These are phyloP conservation scores for Chytriomyces confervae DNA, from an alignment of 192 early-diverging fungal species.

Conservation along the genomic window DNA sequence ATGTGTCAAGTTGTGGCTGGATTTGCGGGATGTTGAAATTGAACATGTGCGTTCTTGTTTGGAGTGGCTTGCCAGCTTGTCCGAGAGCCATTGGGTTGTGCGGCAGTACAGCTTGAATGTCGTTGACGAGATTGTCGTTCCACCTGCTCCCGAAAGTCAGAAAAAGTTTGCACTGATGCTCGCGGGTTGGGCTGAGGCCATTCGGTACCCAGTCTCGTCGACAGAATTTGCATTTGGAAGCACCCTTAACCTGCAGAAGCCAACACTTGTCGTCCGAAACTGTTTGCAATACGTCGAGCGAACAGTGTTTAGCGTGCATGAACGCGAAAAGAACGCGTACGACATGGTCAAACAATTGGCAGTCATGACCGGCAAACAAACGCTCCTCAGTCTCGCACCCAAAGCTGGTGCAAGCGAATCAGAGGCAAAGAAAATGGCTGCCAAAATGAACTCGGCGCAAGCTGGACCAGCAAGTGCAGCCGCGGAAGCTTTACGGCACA, in stretches of 20 bases:
- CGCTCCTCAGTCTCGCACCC: background rate
- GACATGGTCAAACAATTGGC: conserved; percentile 14
- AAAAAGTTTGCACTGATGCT: conserved; percentile 7
- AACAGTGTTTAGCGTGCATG: conserved; percentile 26
- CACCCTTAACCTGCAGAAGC: conserved; percentile 11
- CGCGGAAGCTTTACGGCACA: conserved; percentile 12
- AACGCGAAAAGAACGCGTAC: conserved; percentile 25
- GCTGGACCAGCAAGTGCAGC: background rate
- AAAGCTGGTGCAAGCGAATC: background rate
- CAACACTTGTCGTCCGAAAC: conserved; percentile 19
- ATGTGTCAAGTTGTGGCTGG: conserved; percentile 24
- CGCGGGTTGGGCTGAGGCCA: conserved; percentile 1
- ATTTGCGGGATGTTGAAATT: conserved; percentile 21
- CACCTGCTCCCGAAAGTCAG: background rate
- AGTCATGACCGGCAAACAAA: background rate
- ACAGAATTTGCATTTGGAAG: background rate
- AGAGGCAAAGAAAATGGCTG: background rate
- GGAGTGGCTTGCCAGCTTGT: conserved; percentile 24
- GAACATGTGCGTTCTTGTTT: conserved; percentile 5
- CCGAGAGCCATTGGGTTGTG: conserved; percentile 1
- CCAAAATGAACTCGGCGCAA: background rate
- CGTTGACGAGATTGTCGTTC: background rate
- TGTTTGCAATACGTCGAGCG: conserved; percentile 23
- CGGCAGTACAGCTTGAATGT: background rate
- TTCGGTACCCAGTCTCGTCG: background rate